Evolutionary conservation across 305 asterid species (phyloP), one percentile per base, ranked within the genome.

Genomic region (Euphrasia arctica): DNA sequence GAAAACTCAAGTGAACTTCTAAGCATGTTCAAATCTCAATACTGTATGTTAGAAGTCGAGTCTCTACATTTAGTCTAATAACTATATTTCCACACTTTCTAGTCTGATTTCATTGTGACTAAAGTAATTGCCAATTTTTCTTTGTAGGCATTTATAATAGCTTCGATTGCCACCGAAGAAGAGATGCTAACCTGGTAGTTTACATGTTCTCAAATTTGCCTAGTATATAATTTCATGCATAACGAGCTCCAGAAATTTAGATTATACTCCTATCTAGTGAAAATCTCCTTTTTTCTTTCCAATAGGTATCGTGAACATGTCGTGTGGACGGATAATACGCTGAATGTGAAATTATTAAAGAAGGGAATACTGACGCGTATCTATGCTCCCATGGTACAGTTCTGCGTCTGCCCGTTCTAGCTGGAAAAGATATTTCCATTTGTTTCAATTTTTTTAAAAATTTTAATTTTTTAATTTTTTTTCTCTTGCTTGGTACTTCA

Each of bases 111-210:
- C 62, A 28, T 43, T 49, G 66, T 65, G 68, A 72, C 69, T 39
- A 39, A 39, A 27, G 36, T 58, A 27, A 18, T 57, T 39, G 28
- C 14, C 65, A 22, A 41, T 75, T 65, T 67, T 7, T 9, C 12
- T 9, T 54, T 58, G 27, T 36, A 93, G 99, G 99, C 99, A 43
- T 90, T 93, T 77, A 86, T 90, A 69, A 88, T 93, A 75, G 99
- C 99, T 76, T 93, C 99, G 41, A 93, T 97, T 64, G 99, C 99
- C 58, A 84, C 99, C 14, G 89, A 90, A 76, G 96, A 90, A 68
- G 99, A 90, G 83, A 90, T 93, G 99, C 74, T 82, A 65, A 84
- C 65, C 81, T 93, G 99, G 97, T 93, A 86, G 77, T 41, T 14
- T 39, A 54, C 58, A 34, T 10, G 4, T 9, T 5, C 32, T 14